Conservation (phyloP, 2,329 filamentous ascomycete genomes). For the Alternaria sp. region DNA sequence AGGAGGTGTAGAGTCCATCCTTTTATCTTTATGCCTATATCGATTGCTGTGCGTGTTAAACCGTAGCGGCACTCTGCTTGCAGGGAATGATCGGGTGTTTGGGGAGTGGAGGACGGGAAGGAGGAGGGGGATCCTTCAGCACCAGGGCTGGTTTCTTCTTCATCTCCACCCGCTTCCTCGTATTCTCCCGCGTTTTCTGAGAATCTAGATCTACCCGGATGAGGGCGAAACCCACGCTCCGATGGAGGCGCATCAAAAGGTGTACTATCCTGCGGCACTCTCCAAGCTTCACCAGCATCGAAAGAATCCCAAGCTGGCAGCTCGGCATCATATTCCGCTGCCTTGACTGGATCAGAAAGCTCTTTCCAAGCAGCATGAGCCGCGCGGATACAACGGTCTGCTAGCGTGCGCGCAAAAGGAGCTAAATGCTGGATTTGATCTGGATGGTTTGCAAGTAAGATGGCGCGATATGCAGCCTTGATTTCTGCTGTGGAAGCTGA, state of each 20-base stretch:
- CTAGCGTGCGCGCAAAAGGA: background rate
- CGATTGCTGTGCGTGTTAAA: background rate
- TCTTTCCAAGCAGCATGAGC: background rate
- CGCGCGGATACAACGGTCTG: background rate
- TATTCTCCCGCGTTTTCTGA: background rate
- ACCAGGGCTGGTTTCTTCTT: background rate
- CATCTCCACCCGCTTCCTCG: background rate
- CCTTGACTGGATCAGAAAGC: background rate
- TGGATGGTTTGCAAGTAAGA: background rate
- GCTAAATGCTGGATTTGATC: background rate
- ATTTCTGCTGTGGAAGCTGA: background rate
- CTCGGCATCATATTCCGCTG: background rate
- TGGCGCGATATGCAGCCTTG: background rate
- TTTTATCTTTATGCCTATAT: constrained; percentile 13
- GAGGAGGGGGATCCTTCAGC: background rate
- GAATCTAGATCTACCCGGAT: too few species aligned
- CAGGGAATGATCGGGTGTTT: background rate
- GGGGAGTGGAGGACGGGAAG: background rate
- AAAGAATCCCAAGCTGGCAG: background rate
- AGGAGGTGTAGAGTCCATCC: constrained; percentile 9
- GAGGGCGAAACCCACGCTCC: too few species aligned
- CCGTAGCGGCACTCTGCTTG: constrained; percentile 9
- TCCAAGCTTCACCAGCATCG: background rate
- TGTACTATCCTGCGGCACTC: background rate
- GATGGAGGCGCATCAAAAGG: too few species aligned